Evolutionary conservation across 768 basidiomycete species (phyloP).

Genomic region (Tricholoma sp.): DNA sequence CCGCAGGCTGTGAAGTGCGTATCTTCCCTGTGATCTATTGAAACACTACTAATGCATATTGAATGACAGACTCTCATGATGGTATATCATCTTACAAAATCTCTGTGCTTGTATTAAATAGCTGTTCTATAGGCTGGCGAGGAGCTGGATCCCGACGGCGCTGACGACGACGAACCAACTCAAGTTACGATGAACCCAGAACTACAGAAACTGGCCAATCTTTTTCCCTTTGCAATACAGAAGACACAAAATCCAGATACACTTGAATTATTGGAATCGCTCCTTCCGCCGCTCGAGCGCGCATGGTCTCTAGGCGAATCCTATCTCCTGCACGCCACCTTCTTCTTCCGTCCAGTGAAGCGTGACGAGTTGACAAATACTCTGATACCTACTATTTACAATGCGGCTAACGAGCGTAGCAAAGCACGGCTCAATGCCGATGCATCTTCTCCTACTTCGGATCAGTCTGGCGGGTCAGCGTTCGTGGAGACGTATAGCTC

Average conservation of each 20-base stretch:
- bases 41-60: neutral
- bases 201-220: conserved; percentile 31
- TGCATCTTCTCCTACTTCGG: neutral
- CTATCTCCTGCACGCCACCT: conserved; percentile 41
- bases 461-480: neutral
- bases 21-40: neutral
- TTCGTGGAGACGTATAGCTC: conserved; percentile 16
- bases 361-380: conserved; percentile 39
- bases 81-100: conserved; percentile 15
- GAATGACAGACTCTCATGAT: conserved; percentile 37
- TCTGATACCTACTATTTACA: conserved; percentile 36
- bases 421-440: conserved; percentile 11
- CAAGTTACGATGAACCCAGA: conserved; percentile 21
- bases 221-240: conserved; percentile 36
- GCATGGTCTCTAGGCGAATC: conserved; percentile 35
- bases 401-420: conserved; percentile 12
- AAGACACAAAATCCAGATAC: conserved; percentile 22
- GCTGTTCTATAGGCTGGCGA: conserved; percentile 23
- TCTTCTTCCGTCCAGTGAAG: conserved; percentile 48
- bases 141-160: conserved; percentile 24
- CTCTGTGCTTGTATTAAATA: neutral
- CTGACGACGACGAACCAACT: conserved; percentile 19
- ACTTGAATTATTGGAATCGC: conserved; percentile 31
- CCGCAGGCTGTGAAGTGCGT: conserved; percentile 56
- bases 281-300: conserved; percentile 41